Evolutionary conservation across 1,284 basidiomycete species (phyloP), one percentile per base, ranked within the genome.

Genomic region (Phellinidium pouzarii): DNA sequence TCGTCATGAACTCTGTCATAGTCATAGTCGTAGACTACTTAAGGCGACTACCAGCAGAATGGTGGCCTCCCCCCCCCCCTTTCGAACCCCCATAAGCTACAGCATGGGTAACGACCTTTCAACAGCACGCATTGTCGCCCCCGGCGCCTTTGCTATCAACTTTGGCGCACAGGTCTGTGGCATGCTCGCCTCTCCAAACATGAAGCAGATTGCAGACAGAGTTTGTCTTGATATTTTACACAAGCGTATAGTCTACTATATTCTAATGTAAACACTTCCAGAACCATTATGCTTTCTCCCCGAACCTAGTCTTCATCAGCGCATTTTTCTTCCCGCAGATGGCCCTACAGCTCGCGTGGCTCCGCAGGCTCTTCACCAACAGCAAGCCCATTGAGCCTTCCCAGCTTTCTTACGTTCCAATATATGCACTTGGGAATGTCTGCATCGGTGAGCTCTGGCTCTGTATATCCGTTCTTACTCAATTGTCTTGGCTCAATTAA

Each of bases 251-350:
- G n/a, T n/a, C n/a, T n/a, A n/a, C n/a, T n/a, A n/a, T n/a, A n/a
- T n/a, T n/a, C n/a, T n/a, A n/a, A n/a, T n/a, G n/a, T n/a, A n/a
- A n/a, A n/a, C n/a, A n/a, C n/a, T 22, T 14, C 38, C 44, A 70
- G 67, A 67, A 69, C 50, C 66, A 69, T 46, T 69, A 64, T 29
- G 68, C 67, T 1, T 68, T 66, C 57, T 70, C 67, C 0, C 65
- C 67, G 20, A 64, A 67, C 54, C 65, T 66, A 0, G 62, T 57
- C 58, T 68, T 69, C 59, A 67, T 70, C 44, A 65, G 62, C 3
- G 65, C 63, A 2, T 68, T 68, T 61, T 69, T 69, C 59, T 62
- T 64, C 0, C 56, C 66, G 8, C 67, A 70, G 53, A 58, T 62
- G 12, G 52, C 66, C 26, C 43, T 66, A 4, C 67, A 69, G 53